Conservation (phyloP, 768 basidiomycete species). For the Neoboletus magnificus region DNA sequence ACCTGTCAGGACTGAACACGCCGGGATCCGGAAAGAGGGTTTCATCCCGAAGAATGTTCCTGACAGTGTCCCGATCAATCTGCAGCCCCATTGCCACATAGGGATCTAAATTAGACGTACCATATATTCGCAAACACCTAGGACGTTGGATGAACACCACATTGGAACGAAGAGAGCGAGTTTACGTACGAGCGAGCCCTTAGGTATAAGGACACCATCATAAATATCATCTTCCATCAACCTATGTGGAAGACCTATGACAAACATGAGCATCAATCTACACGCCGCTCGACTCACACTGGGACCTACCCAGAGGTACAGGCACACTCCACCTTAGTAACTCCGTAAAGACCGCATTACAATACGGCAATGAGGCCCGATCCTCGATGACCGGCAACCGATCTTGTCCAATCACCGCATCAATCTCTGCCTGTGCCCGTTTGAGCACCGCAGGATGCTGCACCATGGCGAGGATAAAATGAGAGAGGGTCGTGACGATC, state of each 20-base stretch:
- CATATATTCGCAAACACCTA: constrained; percentile 62
- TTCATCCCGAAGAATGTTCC: constrained; percentile 49
- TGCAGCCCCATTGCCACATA: neutral
- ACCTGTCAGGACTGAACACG: constrained; percentile 54
- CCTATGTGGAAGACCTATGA: constrained; percentile 58
- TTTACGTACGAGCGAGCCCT: constrained; percentile 52
- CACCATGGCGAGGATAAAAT: constrained; percentile 69
- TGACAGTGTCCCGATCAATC: constrained; percentile 17
- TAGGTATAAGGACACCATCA: constrained; percentile 54
- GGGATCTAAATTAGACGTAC: constrained; percentile 26
- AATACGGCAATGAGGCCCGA: constrained; percentile 52
- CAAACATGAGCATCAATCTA: neutral
- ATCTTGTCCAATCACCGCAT: constrained; percentile 40
- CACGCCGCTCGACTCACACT: neutral
- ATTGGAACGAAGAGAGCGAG: neutral
- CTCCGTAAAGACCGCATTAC: constrained; percentile 56
- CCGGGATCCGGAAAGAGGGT: constrained; percentile 47
- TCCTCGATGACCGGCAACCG: constrained; percentile 62
- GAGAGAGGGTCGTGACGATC: constrained; percentile 50
- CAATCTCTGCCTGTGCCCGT: constrained; percentile 65
- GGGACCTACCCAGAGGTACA: constrained; percentile 52
- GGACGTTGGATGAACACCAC: constrained; percentile 3
- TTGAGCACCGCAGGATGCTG: constrained; percentile 52
- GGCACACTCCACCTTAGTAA: constrained; percentile 53
- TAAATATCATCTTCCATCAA: constrained; percentile 66